Percentiles rank a stretch among this genome's conserved stretches.
phyloP scores from a whole-genome alignment of 495 filamentous ascomycete genomes.

The Aspergillus cavernicola region DNA sequence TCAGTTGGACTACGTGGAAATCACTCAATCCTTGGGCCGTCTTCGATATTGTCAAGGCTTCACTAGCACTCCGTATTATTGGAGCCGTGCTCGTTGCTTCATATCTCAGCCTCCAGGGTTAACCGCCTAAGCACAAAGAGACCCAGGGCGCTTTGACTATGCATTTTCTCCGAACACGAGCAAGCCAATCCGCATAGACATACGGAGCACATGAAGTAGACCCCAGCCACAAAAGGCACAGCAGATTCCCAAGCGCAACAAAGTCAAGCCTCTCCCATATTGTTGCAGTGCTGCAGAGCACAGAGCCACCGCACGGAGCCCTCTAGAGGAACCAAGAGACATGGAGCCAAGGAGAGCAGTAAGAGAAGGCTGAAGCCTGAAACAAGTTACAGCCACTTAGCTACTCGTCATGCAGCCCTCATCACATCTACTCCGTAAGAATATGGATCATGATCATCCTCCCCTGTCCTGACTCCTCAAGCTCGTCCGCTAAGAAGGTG shows the following conservation, averaged over 20 bases:
- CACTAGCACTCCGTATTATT: neutral
- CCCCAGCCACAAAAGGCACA: neutral
- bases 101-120: neutral
- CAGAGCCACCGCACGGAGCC: neutral
- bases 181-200: neutral
- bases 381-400: neutral
- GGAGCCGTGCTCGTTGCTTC: neutral
- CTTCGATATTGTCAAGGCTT: neutral
- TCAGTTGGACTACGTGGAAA: too few relatives aligned
- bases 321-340: neutral
- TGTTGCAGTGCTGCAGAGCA: neutral
- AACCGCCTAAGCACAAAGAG: neutral
- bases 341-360: neutral
- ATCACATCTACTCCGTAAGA: conserved; percentile 11
- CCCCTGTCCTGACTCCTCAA: neutral
- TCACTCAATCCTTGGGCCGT: neutral
- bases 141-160: neutral
- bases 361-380: neutral
- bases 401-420: conserved; percentile 9
- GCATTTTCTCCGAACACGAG: neutral
- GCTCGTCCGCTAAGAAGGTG: neutral
- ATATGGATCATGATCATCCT: conserved; percentile 1
- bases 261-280: neutral
- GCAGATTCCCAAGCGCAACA: neutral
- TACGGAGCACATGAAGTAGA: neutral